Base-by-base conservation (phyloP, 495 filamentous ascomycete species). In the Xylaria sp. region DNA sequence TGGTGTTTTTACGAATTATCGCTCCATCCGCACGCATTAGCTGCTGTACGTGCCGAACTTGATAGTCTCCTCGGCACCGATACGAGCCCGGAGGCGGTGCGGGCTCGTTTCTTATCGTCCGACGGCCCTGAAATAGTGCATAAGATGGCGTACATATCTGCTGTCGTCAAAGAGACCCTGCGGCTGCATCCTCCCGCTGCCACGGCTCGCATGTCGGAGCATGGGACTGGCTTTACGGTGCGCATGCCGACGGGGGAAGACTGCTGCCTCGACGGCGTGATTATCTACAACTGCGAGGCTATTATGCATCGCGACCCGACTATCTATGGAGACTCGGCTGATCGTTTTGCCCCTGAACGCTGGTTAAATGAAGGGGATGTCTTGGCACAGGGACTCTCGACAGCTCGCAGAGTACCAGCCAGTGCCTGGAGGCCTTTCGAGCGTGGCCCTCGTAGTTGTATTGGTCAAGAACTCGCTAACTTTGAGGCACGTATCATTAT, bases 191-290 rank as follows among this genome's bases (percentile, higher is more conserved):
- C 80, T 0, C 71, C 79, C 9, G 74, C 80, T 3, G 73, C 61
- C 9, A 71, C 70, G 31, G 73, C 72, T 0, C 77, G 82, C 4
- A 53, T 40, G 11, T 69, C 75, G 1, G 19, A 75, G 17, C 75
- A 75, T 3, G 76, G 75, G 0, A 72, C 76, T 9, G 71, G 11
- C 3, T 21, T 83, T 26, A 67, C 61, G 1, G 29, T 15, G 75
- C 86, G 58, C 76, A 80, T 40, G 79, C 81, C 68, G 77, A 86
- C 82, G 31, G 88, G 88, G 21, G 84, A 88, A 68, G 90, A 90
- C 73, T 72, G 82, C 24, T 77, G 90, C 59, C 72, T 82, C 0
- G 76, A 83, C 57, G 82, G 80, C 31, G 82, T 85, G 65, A 74
- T 80, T 1, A 82, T 91, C 52, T 83, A 86, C 63, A 68, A 81